These are phyloP conservation scores for Pichia occidentalis DNA, from an alignment of 805 yeast genomes.

Conservation along the genomic window DNA sequence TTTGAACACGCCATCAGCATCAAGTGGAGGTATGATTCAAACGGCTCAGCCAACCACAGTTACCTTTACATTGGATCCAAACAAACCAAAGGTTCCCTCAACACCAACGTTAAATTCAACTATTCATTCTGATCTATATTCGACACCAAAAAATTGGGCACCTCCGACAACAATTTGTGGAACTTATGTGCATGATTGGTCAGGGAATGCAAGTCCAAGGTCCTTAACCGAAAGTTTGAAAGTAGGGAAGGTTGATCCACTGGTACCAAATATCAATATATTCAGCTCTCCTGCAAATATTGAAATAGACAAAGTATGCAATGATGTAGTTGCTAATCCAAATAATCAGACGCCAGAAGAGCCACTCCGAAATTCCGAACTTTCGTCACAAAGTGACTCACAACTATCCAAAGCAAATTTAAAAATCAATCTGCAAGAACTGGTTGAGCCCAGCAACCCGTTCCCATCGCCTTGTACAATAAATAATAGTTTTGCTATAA, in stretches of 20 bases:
- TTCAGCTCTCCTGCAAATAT: not conserved
- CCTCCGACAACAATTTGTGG: slow-evolving; percentile 27
- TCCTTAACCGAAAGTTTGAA: slow-evolving; percentile 9
- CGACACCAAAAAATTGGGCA: slow-evolving; percentile 2
- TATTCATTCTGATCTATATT: not conserved
- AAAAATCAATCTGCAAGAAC: not conserved
- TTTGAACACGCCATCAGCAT: not conserved
- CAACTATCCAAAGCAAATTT: not conserved
- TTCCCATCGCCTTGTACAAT: slow-evolving; percentile 7
- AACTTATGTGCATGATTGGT: slow-evolving; percentile 28
- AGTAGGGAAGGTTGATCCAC: slow-evolving; percentile 6
- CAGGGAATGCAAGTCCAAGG: slow-evolving; percentile 6
- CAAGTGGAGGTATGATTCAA: not conserved
- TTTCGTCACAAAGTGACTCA: too few relatives aligned
- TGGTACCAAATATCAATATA: not conserved
- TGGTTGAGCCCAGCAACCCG: slow-evolving; percentile 6
- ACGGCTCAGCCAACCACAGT: slow-evolving; percentile 2
- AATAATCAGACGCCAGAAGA: not conserved
- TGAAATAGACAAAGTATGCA: not conserved
- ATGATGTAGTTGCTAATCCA: not conserved
- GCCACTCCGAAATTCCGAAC: too few relatives aligned
- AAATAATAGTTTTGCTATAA: too few relatives aligned
- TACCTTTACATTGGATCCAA: not conserved
- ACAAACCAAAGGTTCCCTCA: not conserved
- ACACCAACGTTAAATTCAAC: not conserved